Evolutionary conservation across 768 basidiomycete species (phyloP), one percentile per base, ranked within the genome.

Genomic region (Tylopilus cervinicoccineus): DNA sequence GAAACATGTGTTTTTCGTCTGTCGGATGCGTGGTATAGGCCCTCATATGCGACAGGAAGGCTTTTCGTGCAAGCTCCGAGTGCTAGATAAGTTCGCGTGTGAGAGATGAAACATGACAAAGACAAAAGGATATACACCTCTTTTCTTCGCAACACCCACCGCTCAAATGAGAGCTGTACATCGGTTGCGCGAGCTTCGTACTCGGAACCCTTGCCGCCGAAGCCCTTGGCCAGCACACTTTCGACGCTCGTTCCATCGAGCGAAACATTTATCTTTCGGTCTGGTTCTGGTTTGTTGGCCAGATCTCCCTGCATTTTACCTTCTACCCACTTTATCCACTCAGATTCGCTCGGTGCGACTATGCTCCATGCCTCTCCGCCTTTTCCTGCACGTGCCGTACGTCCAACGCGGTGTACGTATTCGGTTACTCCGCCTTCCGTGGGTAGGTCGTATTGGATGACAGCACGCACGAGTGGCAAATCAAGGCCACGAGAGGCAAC

Each of bases 401-500:
- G 84, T 24, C 96, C 96, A 8, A 98, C 91, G 39, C 96, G 81
- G 71, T 99, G 96, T 10, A 99, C 84, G 58, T 99, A 98, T 64
- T 99, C 96, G 11, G 87, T 96, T 23, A 85, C 84, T 10, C 96
- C 95, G 16, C 93, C 90, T 72, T 99, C 96, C 0, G 96, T 98
- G 1, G 96, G 95, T 19, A 98, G 79, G 64, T 99, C 96, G 61
- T 96, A 96, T 62, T 99, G 96, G 27, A 98, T 72, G 52, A 99
- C 93, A 3, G 91, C 89, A 29, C 87, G 84, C 7, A 98, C 93
- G n/a, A 89, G 77, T 6, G 93, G 93, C 23, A 99, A 74, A 70
- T 98, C 95, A 22, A 99, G 79, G 62, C 96, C 96, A 63, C 96
- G 91, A n/a, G 96, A 93, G 3, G 96, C 96, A 43, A 99, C 94